These are phyloP conservation scores for Leucosporidium yakuticum DNA, from an alignment of 768 basidiomycete genomes.

Conservation along the genomic window DNA sequence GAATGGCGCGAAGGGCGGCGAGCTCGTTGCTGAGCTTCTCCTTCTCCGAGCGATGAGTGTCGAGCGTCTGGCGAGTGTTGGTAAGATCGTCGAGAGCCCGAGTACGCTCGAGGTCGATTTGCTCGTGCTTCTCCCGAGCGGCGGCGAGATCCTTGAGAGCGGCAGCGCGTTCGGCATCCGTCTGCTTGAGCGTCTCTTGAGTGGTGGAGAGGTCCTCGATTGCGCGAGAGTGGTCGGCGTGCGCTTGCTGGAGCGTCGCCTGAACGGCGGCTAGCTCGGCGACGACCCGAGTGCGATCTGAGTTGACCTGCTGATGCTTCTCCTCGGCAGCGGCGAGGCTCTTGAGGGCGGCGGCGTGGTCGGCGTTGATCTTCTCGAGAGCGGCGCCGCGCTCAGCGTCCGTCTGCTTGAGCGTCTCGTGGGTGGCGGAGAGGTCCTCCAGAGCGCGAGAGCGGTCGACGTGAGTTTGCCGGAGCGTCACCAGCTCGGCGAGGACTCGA, in stretches of 20 bases:
- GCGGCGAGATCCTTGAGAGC: background rate
- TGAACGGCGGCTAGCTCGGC: too few relatives aligned
- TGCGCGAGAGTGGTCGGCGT: background rate
- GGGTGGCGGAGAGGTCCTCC: background rate
- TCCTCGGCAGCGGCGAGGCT: too few relatives aligned
- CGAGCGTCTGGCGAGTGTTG: too few relatives aligned
- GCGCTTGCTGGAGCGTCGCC: too few relatives aligned
- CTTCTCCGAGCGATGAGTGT: too few relatives aligned
- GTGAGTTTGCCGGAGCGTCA: background rate
- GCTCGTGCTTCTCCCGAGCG: background rate
- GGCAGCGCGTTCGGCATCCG: too few relatives aligned
- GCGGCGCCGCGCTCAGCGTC: too few relatives aligned
- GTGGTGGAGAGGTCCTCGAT: background rate
- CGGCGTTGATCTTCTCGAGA: background rate
- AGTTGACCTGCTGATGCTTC: too few relatives aligned
- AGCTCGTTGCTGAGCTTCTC: background rate
- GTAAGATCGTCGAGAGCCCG: background rate
- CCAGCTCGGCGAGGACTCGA: too few relatives aligned
- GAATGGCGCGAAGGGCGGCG: background rate
- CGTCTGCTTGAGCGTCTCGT: background rate
- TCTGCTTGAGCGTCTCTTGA: background rate
- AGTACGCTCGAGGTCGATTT: background rate
- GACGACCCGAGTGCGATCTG: too few relatives aligned
- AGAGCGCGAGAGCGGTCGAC: background rate
- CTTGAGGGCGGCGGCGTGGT: too few relatives aligned